A percentile compares a stretch with the other conserved stretches of the same genome.
These are phyloP conservation scores for Capsaspora owczarzaki DNA, from an alignment of 78 protist genomes.

Conservation along the genomic window DNA sequence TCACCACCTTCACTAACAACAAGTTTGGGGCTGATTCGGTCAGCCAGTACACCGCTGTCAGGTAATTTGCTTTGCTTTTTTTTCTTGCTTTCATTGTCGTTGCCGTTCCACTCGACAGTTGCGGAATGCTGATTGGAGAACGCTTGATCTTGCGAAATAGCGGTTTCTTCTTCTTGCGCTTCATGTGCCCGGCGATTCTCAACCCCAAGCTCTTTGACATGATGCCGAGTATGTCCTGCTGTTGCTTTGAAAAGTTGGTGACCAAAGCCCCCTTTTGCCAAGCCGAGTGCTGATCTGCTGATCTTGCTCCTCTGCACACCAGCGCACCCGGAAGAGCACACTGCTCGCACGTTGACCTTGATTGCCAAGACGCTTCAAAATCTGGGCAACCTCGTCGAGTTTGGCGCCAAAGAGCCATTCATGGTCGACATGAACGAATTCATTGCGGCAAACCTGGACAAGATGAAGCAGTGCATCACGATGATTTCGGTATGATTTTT, in stretches of 20 bases:
- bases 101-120: too few relatives aligned
- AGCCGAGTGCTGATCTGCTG: too few relatives aligned
- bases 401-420: slow-evolving; percentile 55
- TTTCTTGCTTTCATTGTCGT: neutral
- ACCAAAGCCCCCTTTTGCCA: too few relatives aligned
- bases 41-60: neutral
- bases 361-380: slow-evolving; percentile 70
- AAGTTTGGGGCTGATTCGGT: neutral
- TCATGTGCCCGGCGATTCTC: slow-evolving; percentile 70
- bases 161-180: slow-evolving; percentile 67
- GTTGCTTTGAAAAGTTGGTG: too few relatives aligned
- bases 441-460: slow-evolving; percentile 29
- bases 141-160: too few relatives aligned
- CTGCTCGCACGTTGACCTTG: slow-evolving; percentile 59
- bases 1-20: neutral
- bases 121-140: too few relatives aligned
- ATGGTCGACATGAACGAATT: slow-evolving; percentile 48
- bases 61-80: neutral
- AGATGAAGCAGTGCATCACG: slow-evolving; percentile 34
- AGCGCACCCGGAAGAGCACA: neutral
- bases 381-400: slow-evolving; percentile 59
- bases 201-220: slow-evolving; percentile 66
- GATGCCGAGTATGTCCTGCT: slow-evolving; percentile 27
- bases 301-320: too few relatives aligned
- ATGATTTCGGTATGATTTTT: neutral